These are phyloP conservation scores for Jackrogersella multiformis DNA, from an alignment of 495 filamentous ascomycete genomes.

Conservation along the genomic window DNA sequence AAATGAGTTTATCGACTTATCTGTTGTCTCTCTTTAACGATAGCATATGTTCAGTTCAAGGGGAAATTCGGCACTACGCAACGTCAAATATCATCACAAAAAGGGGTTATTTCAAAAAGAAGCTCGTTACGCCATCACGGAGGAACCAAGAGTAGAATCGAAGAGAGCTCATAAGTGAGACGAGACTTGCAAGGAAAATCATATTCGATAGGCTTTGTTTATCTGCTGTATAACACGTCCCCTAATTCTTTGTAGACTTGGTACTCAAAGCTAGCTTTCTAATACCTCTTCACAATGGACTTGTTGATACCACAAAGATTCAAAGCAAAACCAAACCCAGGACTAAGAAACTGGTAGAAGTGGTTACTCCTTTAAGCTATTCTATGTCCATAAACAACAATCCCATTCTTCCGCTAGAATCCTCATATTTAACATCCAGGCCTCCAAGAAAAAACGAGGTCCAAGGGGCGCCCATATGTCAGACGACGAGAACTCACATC, in stretches of 20 bases:
- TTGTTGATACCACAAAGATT: conserved; percentile 2
- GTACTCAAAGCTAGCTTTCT: neutral
- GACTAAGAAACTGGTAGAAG: neutral
- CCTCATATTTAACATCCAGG: conserved; percentile 1
- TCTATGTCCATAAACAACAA: neutral
- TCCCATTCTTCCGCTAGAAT: neutral
- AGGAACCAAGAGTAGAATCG: too few species aligned
- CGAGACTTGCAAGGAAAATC: too few species aligned
- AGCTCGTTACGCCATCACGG: too few species aligned
- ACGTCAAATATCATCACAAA: too few species aligned
- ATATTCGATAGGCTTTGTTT: neutral
- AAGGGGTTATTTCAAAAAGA: too few species aligned
- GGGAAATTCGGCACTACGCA: too few species aligned
- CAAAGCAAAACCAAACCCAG: neutral
- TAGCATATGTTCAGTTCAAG: too few species aligned
- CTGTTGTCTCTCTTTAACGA: too few species aligned
- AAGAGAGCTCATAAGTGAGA: too few species aligned
- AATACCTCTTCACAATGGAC: conserved; percentile 17
- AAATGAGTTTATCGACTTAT: too few species aligned
- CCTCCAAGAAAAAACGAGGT: neutral
- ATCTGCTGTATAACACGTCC: neutral
- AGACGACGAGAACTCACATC: too few species aligned
- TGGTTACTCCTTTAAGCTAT: neutral
- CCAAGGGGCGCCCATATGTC: neutral
- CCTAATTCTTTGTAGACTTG: neutral